A percentile compares a stretch with the other conserved stretches of the same genome.
phyloP scores from a whole-genome alignment of 2,329 filamentous ascomycete genomes.

The Paecilomyces dactylethromorphus region DNA sequence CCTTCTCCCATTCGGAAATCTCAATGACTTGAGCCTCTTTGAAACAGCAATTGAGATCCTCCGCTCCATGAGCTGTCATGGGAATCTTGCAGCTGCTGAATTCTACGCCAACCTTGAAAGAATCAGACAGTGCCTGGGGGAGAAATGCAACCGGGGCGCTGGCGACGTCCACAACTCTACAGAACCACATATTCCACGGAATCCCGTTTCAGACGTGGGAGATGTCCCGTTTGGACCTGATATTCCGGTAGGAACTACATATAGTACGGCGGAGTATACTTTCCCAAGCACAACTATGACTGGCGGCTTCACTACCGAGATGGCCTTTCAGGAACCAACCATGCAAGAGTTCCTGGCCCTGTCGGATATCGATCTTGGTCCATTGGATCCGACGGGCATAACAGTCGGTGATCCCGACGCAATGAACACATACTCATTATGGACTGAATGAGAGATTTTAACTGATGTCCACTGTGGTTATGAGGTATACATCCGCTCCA shows the following conservation, averaged over 20 bases:
- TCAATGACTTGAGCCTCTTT: constrained; percentile 22
- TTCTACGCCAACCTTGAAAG: constrained; percentile 28
- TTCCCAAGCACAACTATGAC: constrained; percentile 13
- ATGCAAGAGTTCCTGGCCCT: constrained; percentile 34
- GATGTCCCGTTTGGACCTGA: neutral
- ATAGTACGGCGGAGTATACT: neutral
- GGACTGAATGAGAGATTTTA: neutral
- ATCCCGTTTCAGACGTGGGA: neutral
- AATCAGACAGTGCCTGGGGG: constrained; percentile 22
- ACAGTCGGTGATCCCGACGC: constrained; percentile 27
- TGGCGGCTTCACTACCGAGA: constrained; percentile 28
- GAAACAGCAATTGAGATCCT: constrained; percentile 26
- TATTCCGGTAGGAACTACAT: neutral
- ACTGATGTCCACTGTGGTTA: too few species aligned
- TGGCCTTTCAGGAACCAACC: constrained; percentile 32
- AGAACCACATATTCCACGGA: neutral
- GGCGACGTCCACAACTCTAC: neutral
- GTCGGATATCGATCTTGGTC: constrained; percentile 29
- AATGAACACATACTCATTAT: constrained; percentile 19
- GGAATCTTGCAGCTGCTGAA: constrained; percentile 28
- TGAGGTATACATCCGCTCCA: too few species aligned
- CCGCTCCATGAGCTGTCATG: constrained; percentile 27
- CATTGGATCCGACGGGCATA: constrained; percentile 28
- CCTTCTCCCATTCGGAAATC: constrained; percentile 25
- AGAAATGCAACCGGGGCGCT: neutral